Evolutionary conservation across 441 rosid genomes (phyloP).

Genomic region (Breynia disticha): DNA sequence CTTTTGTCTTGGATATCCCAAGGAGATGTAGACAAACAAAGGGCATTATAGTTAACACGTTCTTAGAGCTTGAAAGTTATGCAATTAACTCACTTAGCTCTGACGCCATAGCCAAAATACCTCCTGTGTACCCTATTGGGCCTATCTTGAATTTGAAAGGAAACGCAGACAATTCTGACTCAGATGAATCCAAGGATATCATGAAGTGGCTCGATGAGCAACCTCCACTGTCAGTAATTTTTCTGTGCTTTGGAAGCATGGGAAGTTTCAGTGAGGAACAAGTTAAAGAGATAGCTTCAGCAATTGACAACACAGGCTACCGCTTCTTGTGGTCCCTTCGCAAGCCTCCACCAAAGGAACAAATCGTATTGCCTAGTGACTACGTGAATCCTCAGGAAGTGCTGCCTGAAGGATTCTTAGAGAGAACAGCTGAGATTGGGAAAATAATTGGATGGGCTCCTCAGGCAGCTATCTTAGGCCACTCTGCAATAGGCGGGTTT

Average conservation of each 20-base stretch:
- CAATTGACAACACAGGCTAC: conserved; percentile 29
- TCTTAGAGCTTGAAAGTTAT: conserved; percentile 32
- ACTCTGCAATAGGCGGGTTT: conserved; percentile 39
- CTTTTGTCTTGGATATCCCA: neutral
- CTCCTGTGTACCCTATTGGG: conserved; percentile 36
- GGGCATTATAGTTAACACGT: conserved; percentile 43
- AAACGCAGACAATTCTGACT: neutral
- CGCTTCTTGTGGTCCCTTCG: conserved; percentile 58
- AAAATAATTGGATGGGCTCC: conserved; percentile 54
- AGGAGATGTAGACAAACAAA: conserved; percentile 14
- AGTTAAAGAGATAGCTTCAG: conserved; percentile 33
- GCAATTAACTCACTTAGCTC: conserved; percentile 17
- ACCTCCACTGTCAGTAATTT: conserved; percentile 41
- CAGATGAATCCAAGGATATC: conserved; percentile 9
- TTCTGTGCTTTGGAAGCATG: conserved; percentile 60
- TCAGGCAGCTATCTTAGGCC: conserved; percentile 24
- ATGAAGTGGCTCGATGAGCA: conserved; percentile 46
- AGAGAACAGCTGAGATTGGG: conserved; percentile 25
- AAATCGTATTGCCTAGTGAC: neutral
- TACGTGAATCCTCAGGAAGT: conserved; percentile 15
- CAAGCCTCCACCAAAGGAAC: conserved; percentile 10
- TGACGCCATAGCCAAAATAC: conserved; percentile 3
- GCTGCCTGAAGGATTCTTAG: conserved; percentile 36
- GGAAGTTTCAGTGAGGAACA: conserved; percentile 42
- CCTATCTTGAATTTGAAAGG: conserved; percentile 28